These are phyloP conservation scores for Naganishia sp. DNA, from an alignment of 1,284 basidiomycete species.

Conservation along the genomic window DNA sequence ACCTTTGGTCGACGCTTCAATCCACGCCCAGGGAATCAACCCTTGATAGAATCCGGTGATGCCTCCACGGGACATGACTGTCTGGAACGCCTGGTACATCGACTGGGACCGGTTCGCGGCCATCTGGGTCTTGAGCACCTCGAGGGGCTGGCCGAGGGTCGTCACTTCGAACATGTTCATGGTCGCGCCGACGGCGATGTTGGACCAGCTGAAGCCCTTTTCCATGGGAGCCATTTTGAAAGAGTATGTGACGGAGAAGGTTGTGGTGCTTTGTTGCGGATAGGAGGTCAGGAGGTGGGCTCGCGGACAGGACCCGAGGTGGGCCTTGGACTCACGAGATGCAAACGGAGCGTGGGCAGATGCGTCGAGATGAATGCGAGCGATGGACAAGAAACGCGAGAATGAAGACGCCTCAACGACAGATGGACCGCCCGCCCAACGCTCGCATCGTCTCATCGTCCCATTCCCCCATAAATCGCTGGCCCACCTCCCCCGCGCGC, in stretches of 20 bases:
- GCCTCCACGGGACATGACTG: slow-evolving; percentile 91
- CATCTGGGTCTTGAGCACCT: slow-evolving; percentile 99
- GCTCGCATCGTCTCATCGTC: too few relatives aligned
- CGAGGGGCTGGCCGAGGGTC: slow-evolving; percentile 95
- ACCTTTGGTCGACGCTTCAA: slow-evolving; percentile 98
- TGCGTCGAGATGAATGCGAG: too few relatives aligned
- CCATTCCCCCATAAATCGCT: too few relatives aligned
- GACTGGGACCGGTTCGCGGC: slow-evolving; percentile 87
- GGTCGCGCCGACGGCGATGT: slow-evolving; percentile 88
- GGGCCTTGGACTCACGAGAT: neutral
- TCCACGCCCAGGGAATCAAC: slow-evolving; percentile 99
- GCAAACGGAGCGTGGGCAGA: too few relatives aligned
- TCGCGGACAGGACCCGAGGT: neutral
- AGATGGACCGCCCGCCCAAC: too few relatives aligned
- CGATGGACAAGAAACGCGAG: too few relatives aligned
- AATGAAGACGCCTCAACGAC: too few relatives aligned
- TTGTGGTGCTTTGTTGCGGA: neutral
- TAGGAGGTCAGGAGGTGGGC: neutral
- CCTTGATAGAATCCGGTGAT: slow-evolving; percentile 93
- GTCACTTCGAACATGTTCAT: slow-evolving; percentile 67
- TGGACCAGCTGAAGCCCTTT: slow-evolving; percentile 96
- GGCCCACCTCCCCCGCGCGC: too few relatives aligned
- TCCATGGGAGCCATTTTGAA: slow-evolving; percentile 60
- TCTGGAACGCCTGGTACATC: slow-evolving; percentile 81
- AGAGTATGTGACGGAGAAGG: neutral